phyloP scores from a whole-genome alignment of 148 eudicot species.

The Selenicereus undatus region DNA sequence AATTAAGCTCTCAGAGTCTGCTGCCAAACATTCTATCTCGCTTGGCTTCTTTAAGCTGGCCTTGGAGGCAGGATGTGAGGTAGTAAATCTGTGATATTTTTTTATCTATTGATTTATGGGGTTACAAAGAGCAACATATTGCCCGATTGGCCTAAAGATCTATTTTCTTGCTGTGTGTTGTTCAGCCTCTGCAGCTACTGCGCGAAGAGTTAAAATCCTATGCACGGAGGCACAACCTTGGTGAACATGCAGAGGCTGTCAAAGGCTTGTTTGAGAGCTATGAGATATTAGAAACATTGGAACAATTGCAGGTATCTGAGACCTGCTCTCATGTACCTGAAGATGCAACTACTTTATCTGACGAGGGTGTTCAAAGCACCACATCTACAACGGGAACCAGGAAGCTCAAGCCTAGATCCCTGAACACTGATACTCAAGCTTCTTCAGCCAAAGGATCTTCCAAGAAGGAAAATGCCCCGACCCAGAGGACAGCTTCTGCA shows the following conservation, averaged over 20 bases:
- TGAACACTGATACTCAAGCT: constrained; percentile 36
- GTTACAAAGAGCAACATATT: not conserved
- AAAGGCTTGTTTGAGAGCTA: constrained; percentile 60
- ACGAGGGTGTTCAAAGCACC: constrained; percentile 54
- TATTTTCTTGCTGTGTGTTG: not conserved
- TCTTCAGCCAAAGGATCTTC: constrained; percentile 37
- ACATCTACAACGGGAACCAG: constrained; percentile 43
- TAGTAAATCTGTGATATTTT: constrained; percentile 21
- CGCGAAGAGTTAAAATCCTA: constrained; percentile 72
- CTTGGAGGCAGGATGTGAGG: constrained; percentile 79
- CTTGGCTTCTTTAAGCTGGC: constrained; percentile 95
- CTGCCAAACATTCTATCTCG: constrained; percentile 71
- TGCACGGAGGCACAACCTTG: constrained; percentile 55
- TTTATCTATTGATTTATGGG: not conserved
- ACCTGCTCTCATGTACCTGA: constrained; percentile 51
- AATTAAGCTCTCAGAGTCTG: constrained; percentile 85
- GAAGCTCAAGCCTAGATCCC: constrained; percentile 49
- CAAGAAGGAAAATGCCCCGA: constrained; percentile 28
- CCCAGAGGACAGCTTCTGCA: constrained; percentile 29
- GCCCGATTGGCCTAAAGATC: not conserved
- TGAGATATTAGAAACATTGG: constrained; percentile 50
- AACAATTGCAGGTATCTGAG: constrained; percentile 62
- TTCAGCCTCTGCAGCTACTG: constrained; percentile 64
- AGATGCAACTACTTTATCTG: constrained; percentile 46
- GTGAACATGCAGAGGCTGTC: constrained; percentile 47